Conservation (phyloP, 306 rosid species). For the Urtica urens region DNA sequence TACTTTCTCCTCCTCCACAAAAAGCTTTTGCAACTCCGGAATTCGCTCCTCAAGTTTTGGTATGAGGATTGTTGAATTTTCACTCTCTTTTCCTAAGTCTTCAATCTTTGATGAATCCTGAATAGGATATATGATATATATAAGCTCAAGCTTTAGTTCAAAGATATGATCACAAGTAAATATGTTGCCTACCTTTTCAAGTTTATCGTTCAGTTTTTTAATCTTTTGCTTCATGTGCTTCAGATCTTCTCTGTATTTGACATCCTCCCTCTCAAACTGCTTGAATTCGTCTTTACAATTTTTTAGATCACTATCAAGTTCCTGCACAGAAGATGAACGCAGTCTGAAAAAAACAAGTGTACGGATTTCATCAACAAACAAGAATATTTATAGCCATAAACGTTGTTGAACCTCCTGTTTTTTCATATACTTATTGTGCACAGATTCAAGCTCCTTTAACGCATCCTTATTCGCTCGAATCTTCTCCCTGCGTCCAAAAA, state of each 20-base stretch:
- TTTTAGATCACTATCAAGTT: slow-evolving; percentile 66
- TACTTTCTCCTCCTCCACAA: slow-evolving; percentile 63
- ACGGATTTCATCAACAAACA: not conserved
- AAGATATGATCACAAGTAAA: not conserved
- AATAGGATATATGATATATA: slow-evolving; percentile 14
- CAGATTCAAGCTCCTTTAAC: slow-evolving; percentile 71
- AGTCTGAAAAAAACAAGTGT: slow-evolving; percentile 2
- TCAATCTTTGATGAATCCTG: slow-evolving; percentile 70
- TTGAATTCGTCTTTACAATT: slow-evolving; percentile 81
- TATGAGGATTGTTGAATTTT: slow-evolving; percentile 57
- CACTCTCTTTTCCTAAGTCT: slow-evolving; percentile 53
- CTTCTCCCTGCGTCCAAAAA: slow-evolving; percentile 48
- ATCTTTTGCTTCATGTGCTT: slow-evolving; percentile 81
- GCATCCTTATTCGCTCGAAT: slow-evolving; percentile 51
- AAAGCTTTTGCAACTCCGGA: slow-evolving; percentile 63
- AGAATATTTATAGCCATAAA: not conserved
- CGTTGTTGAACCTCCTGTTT: slow-evolving; percentile 64
- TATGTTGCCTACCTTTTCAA: slow-evolving; percentile 50
- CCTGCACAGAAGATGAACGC: slow-evolving; percentile 31
- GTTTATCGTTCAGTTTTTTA: slow-evolving; percentile 74
- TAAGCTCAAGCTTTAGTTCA: not conserved
- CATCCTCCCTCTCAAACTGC: slow-evolving; percentile 94
- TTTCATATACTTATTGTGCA: slow-evolving; percentile 46
- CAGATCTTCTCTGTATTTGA: slow-evolving; percentile 72
- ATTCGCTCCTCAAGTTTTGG: slow-evolving; percentile 67